Base-by-base conservation (phyloP, 2,329 filamentous ascomycete species). In the Colletotrichum tropicale region DNA sequence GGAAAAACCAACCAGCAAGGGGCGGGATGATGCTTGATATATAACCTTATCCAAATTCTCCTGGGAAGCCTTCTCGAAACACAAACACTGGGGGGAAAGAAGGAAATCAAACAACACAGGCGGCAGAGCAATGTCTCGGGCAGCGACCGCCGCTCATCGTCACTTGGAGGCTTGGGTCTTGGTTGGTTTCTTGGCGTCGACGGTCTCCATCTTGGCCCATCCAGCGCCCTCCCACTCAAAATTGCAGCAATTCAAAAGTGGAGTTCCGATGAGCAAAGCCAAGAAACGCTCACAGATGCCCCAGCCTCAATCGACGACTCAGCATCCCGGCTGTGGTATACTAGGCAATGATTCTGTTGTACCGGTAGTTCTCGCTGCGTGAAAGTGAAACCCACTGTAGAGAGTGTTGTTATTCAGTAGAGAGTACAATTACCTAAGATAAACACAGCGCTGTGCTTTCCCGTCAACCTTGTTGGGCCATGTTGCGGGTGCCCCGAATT, bases 151-250 rank as follows among this genome's bases (percentile, higher is more conserved):
- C 43, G 74, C 70, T 28, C 74, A 76, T 76, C 74, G 34, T 74
- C 65, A 74, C 70, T 69, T 58, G 70, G 74, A 60, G 74, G 74
- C 74, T 76, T 76, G 70, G 74, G 74, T 61, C 74, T 75, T 72
- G 73, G 69, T 64, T 66, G 73, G 73, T 5, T 30, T 9, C 73
- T 75, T 75, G 72, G 72, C 72, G 38, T 15, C 15, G 36, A 30
- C 28, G 16, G 34, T 74, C 68, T 26, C 72, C 71, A 74, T 74
- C 62, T 56, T 61, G 66, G 55, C 66, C 66, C 34, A 61, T 52
- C 67, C 55, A 34, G 32, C 38, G 30, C 18, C 21, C 62, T 76
- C 64, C 43, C 73, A 38, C n/a, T 69, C 73, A 28, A 60, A 52
- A 69, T 66, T 65, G 65, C 58, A 73, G 74, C 64, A 38, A 65